Evolutionary conservation across 2,329 filamentous ascomycete genomes (phyloP), one percentile per base, ranked within the genome.

Genomic region (Sordariomycetes sp.): DNA sequence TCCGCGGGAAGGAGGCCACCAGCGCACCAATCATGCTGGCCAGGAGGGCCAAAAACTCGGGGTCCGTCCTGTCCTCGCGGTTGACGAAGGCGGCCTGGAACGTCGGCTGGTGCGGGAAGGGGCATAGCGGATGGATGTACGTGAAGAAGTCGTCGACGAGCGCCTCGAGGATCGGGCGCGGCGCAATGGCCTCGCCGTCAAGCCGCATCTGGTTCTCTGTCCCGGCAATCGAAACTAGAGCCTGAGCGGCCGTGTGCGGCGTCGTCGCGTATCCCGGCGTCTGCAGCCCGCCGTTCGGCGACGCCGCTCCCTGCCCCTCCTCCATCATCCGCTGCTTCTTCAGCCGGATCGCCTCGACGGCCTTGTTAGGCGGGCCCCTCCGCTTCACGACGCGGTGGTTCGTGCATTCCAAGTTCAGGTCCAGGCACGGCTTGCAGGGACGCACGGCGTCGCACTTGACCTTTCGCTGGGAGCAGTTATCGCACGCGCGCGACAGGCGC

Each of bases 91-190:
- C 82, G 60, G 82, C 78, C 24, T 86, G 79, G 67, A 91, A 90
- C 3, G 85, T 87, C 0, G 86, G 86, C 65, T 90, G 86, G 67
- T 91, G 87, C 0, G 87, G 87, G 58, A 91, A 90, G 0, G 87
- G 87, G 59, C 81, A 81, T 10, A 91, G 76, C 1, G 87, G 87
- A 63, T 90, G 86, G 56, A 90, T 85, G 66, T 90, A 90, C 20
- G 85, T 89, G 70, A 90, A 91, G 76, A 89, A 91, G 71, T 91
- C 87, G 67, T 90, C 85, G 58, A 91, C 80, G 17, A 90, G 75
- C 2, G 85, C 76, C 63, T 86, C 78, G 56, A 91, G 72, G 12
- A 85, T 81, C 8, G 81, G 78, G 68, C 85, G 76, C 0, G 87
- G 84, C 48, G 85, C 87, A 60, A 91, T 90, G 1, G 80, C 75